These are phyloP conservation scores for Hanseniaspora singularis DNA, from an alignment of 805 yeast genomes.

Conservation along the genomic window DNA sequence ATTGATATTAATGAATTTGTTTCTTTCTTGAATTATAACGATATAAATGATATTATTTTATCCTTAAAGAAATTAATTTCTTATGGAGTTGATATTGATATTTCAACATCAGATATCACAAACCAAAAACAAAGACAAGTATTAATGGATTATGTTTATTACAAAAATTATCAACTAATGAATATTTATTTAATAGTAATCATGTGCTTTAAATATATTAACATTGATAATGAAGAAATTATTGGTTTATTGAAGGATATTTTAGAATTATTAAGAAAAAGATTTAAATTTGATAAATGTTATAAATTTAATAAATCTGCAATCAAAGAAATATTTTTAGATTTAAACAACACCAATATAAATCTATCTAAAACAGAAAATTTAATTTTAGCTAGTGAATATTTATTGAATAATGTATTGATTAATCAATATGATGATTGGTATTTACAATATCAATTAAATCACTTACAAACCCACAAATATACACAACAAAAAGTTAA, in stretches of 20 bases:
- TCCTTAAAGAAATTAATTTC: not conserved
- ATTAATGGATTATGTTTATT: constrained; percentile 9
- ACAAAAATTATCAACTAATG: constrained; percentile 10
- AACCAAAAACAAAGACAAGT: not conserved
- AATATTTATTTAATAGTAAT: constrained; percentile 1
- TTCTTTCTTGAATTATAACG: not conserved
- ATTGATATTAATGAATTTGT: not conserved
- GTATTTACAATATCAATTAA: constrained; percentile 7
- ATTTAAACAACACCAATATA: not conserved
- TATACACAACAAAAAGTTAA: not conserved
- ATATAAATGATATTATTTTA: not conserved
- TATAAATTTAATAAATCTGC: constrained; percentile 2
- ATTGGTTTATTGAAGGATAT: not conserved
- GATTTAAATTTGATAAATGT: constrained; percentile 14
- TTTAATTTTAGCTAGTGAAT: constrained; percentile 7
- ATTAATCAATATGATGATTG: constrained; percentile 4
- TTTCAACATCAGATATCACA: not conserved
- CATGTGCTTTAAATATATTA: constrained; percentile 3
- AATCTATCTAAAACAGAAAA: constrained; percentile 1
- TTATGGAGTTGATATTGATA: not conserved
- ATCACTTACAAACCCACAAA: not conserved
- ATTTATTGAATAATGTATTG: constrained; percentile 1
- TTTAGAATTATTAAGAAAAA: not conserved
- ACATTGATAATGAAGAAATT: not conserved
- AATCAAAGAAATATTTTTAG: constrained; percentile 1